phyloP scores from a whole-genome alignment of 805 yeast genomes.

The Starmerella bombi region DNA sequence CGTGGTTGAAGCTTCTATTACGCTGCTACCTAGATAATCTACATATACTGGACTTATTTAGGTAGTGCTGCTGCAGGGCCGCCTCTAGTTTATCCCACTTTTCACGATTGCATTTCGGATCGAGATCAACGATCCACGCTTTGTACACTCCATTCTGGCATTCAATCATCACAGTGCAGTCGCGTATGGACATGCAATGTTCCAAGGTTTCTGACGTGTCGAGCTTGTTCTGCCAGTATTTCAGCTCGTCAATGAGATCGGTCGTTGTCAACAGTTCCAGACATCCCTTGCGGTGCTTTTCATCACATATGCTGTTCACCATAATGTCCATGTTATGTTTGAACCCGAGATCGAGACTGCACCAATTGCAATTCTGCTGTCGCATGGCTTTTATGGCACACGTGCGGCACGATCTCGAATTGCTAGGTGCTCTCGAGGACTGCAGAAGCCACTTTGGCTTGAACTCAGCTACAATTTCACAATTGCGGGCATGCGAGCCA shows the following conservation, averaged over 20 bases:
- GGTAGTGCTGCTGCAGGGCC: constrained; percentile 15
- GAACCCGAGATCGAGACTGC: constrained; percentile 36
- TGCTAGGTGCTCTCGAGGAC: constrained; percentile 31
- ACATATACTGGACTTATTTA: constrained; percentile 2
- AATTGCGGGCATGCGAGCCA: constrained; percentile 16
- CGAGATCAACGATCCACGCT: constrained; percentile 39
- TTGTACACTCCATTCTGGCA: constrained; percentile 26
- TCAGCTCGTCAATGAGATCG: constrained; percentile 22
- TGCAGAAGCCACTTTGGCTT: constrained; percentile 52
- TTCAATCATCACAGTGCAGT: constrained; percentile 41
- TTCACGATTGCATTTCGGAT: constrained; percentile 32
- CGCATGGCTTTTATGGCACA: constrained; percentile 39
- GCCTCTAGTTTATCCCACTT: constrained; percentile 39
- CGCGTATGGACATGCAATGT: constrained; percentile 39
- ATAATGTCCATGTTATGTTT: constrained; percentile 16
- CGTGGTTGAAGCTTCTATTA: background rate
- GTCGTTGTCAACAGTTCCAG: constrained; percentile 14
- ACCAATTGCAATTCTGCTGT: constrained; percentile 28
- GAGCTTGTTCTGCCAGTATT: constrained; percentile 20
- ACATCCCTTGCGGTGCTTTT: constrained; percentile 7
- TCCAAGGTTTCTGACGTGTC: background rate
- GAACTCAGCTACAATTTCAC: constrained; percentile 32
- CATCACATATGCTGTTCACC: constrained; percentile 2
- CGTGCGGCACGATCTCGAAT: constrained; percentile 38
- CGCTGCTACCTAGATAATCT: constrained; percentile 11